phyloP scores from a whole-genome alignment of 345 rosid genomes.

The Barbarea vulgaris region DNA sequence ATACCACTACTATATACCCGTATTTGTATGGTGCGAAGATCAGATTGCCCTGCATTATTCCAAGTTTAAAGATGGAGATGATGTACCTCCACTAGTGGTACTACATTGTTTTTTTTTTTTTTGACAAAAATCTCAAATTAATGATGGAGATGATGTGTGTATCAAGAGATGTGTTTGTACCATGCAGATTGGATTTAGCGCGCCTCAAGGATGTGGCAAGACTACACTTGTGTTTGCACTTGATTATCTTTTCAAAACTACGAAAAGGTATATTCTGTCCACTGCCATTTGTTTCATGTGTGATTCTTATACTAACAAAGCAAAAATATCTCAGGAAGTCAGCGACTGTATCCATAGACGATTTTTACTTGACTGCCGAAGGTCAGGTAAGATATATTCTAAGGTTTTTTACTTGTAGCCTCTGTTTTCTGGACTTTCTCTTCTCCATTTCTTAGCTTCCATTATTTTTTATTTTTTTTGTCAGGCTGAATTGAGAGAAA shows the following conservation, averaged over 20 bases:
- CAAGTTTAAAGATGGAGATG: slow-evolving; percentile 67
- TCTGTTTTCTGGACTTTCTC: slow-evolving; percentile 3
- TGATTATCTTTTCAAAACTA: slow-evolving; percentile 70
- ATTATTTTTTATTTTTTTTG: neutral
- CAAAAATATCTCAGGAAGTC: slow-evolving; percentile 59
- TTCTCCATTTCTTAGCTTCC: neutral
- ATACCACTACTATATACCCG: slow-evolving; percentile 91
- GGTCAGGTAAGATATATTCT: slow-evolving; percentile 60
- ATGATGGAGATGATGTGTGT: neutral
- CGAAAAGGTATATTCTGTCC: slow-evolving; percentile 61
- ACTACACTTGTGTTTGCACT: slow-evolving; percentile 97
- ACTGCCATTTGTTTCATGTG: neutral
- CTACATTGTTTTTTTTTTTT: neutral
- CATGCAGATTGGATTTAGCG: slow-evolving; percentile 93
- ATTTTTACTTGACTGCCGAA: slow-evolving; percentile 88
- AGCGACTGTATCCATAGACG: slow-evolving; percentile 88
- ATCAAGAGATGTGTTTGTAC: slow-evolving; percentile 10
- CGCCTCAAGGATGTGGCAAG: slow-evolving; percentile 99
- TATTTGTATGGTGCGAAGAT: slow-evolving; percentile 90
- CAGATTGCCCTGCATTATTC: slow-evolving; percentile 72
- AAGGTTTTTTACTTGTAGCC: slow-evolving; percentile 19
- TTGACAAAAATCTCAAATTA: neutral
- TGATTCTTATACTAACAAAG: slow-evolving; percentile 13
- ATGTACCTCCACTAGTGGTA: slow-evolving; percentile 94
- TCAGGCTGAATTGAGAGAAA: slow-evolving; percentile 75